These are phyloP conservation scores for Lotus japonicus DNA, from an alignment of 306 rosid genomes.

Conservation along the genomic window DNA sequence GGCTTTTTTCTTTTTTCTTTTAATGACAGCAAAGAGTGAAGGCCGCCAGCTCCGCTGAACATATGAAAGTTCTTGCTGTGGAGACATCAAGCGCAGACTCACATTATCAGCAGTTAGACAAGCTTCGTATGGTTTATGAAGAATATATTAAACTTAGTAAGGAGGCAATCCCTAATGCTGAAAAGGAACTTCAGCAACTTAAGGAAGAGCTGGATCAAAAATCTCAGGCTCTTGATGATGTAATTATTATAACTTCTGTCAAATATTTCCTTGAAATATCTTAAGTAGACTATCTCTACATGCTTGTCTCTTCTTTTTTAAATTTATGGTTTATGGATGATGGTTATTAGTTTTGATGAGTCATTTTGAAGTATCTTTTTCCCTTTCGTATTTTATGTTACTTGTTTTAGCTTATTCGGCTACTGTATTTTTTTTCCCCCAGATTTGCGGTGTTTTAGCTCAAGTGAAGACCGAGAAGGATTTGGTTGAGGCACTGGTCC, in stretches of 20 bases:
- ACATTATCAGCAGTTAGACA: constrained; percentile 84
- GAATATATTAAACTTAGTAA: constrained; percentile 68
- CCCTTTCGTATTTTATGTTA: not conserved
- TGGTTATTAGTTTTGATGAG: not conserved
- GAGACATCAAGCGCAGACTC: constrained; percentile 72
- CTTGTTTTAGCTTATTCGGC: not conserved
- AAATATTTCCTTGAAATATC: constrained; percentile 17
- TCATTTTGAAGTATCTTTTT: not conserved
- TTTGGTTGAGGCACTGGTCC: constrained; percentile 54
- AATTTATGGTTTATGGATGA: not conserved
- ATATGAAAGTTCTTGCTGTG: constrained; percentile 62
- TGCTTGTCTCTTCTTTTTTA: not conserved
- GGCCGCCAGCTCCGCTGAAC: constrained; percentile 77
- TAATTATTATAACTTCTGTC: constrained; percentile 27
- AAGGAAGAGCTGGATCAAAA: constrained; percentile 63
- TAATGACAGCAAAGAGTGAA: constrained; percentile 79
- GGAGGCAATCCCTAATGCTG: constrained; percentile 70
- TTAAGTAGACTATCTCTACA: not conserved
- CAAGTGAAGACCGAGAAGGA: constrained; percentile 79
- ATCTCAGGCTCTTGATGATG: constrained; percentile 83
- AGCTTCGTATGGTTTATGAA: constrained; percentile 76
- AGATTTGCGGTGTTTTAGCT: constrained; percentile 79
- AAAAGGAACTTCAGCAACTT: constrained; percentile 59
- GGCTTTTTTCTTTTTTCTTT: constrained; percentile 3
- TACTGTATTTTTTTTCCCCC: constrained; percentile 8